Percentiles rank a stretch among this genome's conserved stretches.
These are phyloP conservation scores for Echria macrotheca DNA, from an alignment of 495 filamentous ascomycete genomes.

Conservation along the genomic window DNA sequence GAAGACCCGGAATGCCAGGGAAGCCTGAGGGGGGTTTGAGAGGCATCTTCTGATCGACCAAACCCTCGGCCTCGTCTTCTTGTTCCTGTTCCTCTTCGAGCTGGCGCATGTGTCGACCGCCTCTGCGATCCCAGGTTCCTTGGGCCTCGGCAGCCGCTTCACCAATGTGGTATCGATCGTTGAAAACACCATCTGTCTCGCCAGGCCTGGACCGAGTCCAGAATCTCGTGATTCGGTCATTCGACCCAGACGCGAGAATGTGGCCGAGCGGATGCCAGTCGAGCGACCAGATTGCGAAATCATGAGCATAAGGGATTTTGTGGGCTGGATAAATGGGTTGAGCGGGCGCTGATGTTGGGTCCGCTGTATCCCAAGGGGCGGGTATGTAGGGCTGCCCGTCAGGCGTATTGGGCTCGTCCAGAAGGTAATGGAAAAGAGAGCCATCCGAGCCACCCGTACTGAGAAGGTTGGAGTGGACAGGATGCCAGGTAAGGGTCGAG, in stretches of 20 bases:
- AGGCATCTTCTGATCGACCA: slow-evolving; percentile 92
- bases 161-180: slow-evolving; percentile 90
- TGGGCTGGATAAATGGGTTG: slow-evolving; percentile 89
- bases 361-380: slow-evolving; percentile 77
- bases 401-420: slow-evolving; percentile 85
- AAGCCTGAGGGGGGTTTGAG: slow-evolving; percentile 40
- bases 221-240: slow-evolving; percentile 93
- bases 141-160: slow-evolving; percentile 88
- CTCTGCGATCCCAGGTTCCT: slow-evolving; percentile 84
- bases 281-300: slow-evolving; percentile 91
- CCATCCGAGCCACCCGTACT: slow-evolving; percentile 88
- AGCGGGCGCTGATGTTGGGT: slow-evolving; percentile 69
- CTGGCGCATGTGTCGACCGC: slow-evolving; percentile 69
- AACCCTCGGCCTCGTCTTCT: slow-evolving; percentile 85
- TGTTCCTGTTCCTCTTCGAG: slow-evolving; percentile 90
- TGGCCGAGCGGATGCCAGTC: slow-evolving; percentile 97
- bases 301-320: slow-evolving; percentile 77
- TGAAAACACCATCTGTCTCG: slow-evolving; percentile 68
- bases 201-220: slow-evolving; percentile 88
- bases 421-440: slow-evolving; percentile 81
- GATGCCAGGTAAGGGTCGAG: slow-evolving; percentile 89
- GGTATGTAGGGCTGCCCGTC: slow-evolving; percentile 57
- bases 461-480: slow-evolving; percentile 80
- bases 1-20: slow-evolving; percentile 47
- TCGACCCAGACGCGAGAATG: slow-evolving; percentile 96